These are phyloP conservation scores for Pelargonium australe DNA, from an alignment of 441 rosid species.

Conservation along the genomic window DNA sequence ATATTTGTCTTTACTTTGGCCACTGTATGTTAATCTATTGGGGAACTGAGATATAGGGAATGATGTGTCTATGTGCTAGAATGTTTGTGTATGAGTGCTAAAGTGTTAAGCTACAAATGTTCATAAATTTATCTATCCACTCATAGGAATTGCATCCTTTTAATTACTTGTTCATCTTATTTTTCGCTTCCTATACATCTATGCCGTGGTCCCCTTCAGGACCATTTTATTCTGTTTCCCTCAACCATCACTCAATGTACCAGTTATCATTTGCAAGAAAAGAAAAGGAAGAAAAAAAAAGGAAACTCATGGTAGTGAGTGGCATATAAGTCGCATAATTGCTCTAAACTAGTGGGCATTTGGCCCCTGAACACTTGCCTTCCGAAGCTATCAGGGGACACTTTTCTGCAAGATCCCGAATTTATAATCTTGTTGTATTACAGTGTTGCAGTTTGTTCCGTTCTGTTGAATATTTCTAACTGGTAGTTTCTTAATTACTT, in stretches of 20 bases:
- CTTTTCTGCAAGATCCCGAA: background rate
- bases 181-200: slow-evolving; percentile 7
- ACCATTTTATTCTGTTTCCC: slow-evolving; percentile 23
- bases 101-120: slow-evolving; percentile 1
- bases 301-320: too few species aligned
- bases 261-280: slow-evolving; percentile 11
- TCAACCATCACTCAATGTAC: slow-evolving; percentile 20
- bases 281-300: too few species aligned
- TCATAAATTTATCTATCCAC: slow-evolving; percentile 7
- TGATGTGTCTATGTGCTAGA: background rate
- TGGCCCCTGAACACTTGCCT: background rate
- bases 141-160: background rate
- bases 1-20: background rate
- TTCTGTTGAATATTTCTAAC: too few species aligned
- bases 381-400: background rate
- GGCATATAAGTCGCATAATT: slow-evolving; percentile 7
- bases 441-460: too few species aligned
- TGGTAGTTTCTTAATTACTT: too few species aligned
- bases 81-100: background rate
- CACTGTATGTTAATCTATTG: background rate
- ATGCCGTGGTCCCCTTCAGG: slow-evolving; percentile 27
- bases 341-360: background rate
- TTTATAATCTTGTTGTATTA: background rate
- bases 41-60: background rate
- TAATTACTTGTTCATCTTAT: slow-evolving; percentile 7